phyloP scores from a whole-genome alignment of 2,329 filamentous ascomycete species.

The Trichoderma oligosporum region DNA sequence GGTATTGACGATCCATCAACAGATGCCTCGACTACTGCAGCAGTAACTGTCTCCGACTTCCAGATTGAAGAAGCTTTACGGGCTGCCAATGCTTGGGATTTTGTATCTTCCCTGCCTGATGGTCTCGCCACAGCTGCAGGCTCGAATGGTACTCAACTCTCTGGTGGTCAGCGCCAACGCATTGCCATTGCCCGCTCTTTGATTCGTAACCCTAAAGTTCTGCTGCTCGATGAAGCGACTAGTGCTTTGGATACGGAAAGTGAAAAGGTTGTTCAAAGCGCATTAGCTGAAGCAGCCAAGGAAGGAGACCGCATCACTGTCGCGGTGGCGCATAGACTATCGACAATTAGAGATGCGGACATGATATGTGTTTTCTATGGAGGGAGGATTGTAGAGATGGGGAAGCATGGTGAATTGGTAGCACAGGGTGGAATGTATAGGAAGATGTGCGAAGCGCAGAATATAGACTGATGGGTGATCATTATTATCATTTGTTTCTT shows the following conservation, averaged over 20 bases:
- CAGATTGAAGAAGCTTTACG: slow-evolving; percentile 43
- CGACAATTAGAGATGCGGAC: slow-evolving; percentile 75
- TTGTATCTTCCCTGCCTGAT: slow-evolving; percentile 78
- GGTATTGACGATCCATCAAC: slow-evolving; percentile 19
- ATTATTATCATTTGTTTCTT: background rate
- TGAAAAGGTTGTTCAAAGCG: slow-evolving; percentile 86
- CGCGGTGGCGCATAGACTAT: slow-evolving; percentile 86
- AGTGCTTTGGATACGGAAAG: slow-evolving; percentile 92
- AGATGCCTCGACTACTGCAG: slow-evolving; percentile 23
- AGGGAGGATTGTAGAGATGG: slow-evolving; percentile 53
- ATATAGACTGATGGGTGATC: slow-evolving; percentile 25
- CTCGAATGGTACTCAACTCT: slow-evolving; percentile 38
- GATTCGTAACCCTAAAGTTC: slow-evolving; percentile 85
- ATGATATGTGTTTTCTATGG: slow-evolving; percentile 59
- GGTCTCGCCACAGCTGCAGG: slow-evolving; percentile 86
- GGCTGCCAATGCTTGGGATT: slow-evolving; percentile 48
- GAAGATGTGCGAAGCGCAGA: slow-evolving; percentile 45
- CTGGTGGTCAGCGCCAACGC: slow-evolving; percentile 23
- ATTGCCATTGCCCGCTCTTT: slow-evolving; percentile 23
- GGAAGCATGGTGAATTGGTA: slow-evolving; percentile 55
- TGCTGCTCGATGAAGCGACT: slow-evolving; percentile 91
- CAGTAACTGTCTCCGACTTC: slow-evolving; percentile 29
- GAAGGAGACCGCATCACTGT: slow-evolving; percentile 86
- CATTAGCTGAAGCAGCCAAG: slow-evolving; percentile 69
- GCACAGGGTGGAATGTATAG: slow-evolving; percentile 44